These are phyloP conservation scores for Neckera pumila DNA, from an alignment of 225 moss, liverwort and hornwort genomes.

Conservation along the genomic window DNA sequence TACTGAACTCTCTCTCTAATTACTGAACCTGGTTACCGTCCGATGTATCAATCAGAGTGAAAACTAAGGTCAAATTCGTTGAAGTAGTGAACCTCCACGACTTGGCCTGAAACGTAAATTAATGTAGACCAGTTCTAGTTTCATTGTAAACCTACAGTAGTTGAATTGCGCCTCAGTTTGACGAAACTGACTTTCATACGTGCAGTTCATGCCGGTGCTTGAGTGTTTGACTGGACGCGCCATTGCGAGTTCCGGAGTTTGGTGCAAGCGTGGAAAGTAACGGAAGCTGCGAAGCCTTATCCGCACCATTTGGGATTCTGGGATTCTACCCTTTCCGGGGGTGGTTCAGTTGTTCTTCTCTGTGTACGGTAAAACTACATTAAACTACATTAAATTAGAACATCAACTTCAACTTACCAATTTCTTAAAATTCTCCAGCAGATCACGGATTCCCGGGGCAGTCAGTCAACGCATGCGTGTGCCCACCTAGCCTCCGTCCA, in stretches of 20 bases:
- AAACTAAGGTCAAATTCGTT: background rate
- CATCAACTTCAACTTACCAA: background rate
- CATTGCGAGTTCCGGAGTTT: background rate
- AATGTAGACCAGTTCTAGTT: background rate
- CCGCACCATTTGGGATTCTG: background rate
- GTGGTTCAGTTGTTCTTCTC: background rate
- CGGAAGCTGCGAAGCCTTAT: slow-evolving; percentile 10
- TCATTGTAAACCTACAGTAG: background rate
- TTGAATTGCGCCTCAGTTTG: background rate
- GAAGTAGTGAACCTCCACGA: background rate
- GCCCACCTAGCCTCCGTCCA: background rate
- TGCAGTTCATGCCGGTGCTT: background rate
- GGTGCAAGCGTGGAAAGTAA: slow-evolving; percentile 9
- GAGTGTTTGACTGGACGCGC: background rate
- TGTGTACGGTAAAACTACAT: background rate
- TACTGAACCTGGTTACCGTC: background rate
- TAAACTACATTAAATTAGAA: background rate
- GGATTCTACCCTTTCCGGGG: background rate
- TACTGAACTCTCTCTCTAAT: background rate
- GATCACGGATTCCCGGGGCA: background rate
- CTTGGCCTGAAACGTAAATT: background rate
- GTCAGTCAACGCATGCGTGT: background rate
- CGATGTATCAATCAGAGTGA: background rate
- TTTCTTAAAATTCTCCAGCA: background rate
- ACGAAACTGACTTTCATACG: background rate